Conservation (phyloP, 73 alveolate species). For the Blepharisma stoltei region DNA sequence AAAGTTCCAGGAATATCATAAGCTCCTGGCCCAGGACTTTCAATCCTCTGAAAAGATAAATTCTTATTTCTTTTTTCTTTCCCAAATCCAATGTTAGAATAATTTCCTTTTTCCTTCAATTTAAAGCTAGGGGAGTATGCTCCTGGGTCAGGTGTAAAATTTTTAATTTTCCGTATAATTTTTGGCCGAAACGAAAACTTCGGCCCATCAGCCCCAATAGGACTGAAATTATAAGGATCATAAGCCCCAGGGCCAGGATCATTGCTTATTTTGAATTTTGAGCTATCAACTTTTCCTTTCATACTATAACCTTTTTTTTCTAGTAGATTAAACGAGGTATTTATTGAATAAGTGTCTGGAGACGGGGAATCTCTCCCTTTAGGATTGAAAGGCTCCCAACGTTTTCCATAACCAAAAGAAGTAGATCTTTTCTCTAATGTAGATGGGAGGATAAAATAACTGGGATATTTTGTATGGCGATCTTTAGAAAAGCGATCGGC, state of each 20-base stretch:
- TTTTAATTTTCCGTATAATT: background rate
- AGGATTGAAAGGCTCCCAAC: conserved; percentile 27
- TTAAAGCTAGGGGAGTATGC: background rate
- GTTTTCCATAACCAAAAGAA: conserved; percentile 20
- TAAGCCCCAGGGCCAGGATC: conserved; percentile 23
- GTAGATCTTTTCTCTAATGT: background rate
- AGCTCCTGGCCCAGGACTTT: conserved; percentile 28
- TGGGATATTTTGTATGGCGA: too few relatives aligned
- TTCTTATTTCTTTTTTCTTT: background rate
- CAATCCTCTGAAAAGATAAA: background rate
- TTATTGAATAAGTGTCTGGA: background rate
- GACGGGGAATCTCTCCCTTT: conserved; percentile 11
- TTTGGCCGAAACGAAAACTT: background rate
- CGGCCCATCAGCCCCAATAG: background rate
- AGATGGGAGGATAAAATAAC: too few relatives aligned
- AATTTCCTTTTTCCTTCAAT: background rate
- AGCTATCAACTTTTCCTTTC: background rate
- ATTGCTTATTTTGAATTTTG: background rate
- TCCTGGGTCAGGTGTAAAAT: conserved; percentile 5
- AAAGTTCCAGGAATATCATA: background rate
- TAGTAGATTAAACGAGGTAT: background rate
- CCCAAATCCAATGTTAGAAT: background rate
- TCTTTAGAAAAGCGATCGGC: too few relatives aligned
- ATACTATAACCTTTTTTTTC: background rate
- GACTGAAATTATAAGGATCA: conserved; percentile 10